phyloP scores from a whole-genome alignment of 225 moss, liverwort and hornwort species.

The Lunularia cruciata region DNA sequence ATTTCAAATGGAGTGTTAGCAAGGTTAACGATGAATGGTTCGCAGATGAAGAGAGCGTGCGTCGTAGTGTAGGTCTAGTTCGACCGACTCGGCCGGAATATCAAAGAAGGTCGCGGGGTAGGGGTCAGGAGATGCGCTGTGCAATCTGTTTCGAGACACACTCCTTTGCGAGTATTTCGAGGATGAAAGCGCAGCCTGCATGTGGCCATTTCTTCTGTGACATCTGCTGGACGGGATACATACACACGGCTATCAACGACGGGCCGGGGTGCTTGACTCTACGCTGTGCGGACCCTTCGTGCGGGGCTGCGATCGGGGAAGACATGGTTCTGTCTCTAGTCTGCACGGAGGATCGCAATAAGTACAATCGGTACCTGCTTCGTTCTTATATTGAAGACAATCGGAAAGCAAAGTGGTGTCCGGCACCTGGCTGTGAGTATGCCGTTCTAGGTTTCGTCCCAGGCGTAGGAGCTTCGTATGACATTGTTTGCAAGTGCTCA shows the following conservation, averaged over 20 bases:
- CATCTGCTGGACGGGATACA: constrained; percentile 95
- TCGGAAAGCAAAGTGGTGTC: constrained; percentile 98
- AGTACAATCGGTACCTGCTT: constrained; percentile 83
- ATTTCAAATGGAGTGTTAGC: constrained; percentile 96
- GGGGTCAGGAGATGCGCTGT: constrained; percentile 65
- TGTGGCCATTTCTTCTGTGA: constrained; percentile 97
- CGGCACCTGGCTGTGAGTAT: constrained; percentile 97
- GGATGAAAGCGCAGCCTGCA: constrained; percentile 77
- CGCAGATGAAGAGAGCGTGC: constrained; percentile 86
- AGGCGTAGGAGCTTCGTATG: constrained; percentile 70
- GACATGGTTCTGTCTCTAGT: constrained; percentile 94
- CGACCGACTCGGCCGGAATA: constrained; percentile 42
- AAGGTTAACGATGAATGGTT: constrained; percentile 99
- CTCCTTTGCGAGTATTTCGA: constrained; percentile 66
- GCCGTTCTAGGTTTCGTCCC: constrained; percentile 80
- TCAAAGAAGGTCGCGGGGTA: constrained; percentile 37
- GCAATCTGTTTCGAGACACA: constrained; percentile 89
- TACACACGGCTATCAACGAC: constrained; percentile 95
- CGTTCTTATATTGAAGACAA: constrained; percentile 97
- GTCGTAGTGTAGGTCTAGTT: constrained; percentile 69
- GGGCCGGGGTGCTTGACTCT: constrained; percentile 95
- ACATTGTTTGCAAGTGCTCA: constrained; percentile 95
- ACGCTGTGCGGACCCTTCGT: constrained; percentile 95
- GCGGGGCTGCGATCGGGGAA: constrained; percentile 89
- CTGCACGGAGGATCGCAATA: constrained; percentile 63